These are phyloP conservation scores for Hemileia vastatrix DNA, from an alignment of 1,284 basidiomycete species.

Conservation along the genomic window DNA sequence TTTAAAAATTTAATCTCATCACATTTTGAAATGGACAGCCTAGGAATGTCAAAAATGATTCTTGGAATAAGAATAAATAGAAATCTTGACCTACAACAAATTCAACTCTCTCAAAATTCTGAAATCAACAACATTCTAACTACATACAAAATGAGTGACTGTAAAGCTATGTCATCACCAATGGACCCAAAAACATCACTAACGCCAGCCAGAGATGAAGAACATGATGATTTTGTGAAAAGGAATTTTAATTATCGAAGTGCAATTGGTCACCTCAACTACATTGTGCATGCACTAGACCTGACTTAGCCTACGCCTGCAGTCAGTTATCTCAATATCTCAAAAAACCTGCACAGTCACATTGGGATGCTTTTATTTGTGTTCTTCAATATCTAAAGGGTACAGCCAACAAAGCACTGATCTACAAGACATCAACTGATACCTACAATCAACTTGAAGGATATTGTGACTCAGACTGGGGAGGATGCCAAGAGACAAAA, in stretches of 20 bases:
- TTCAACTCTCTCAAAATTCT: background rate
- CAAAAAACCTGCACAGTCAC: background rate
- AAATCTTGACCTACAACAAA: background rate
- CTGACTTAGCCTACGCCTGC: conserved; percentile 1
- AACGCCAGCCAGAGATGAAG: background rate
- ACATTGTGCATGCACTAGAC: background rate
- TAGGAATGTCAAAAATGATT: background rate
- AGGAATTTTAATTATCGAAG: background rate
- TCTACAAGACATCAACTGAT: no score
- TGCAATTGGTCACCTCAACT: conserved; percentile 1
- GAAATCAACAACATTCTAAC: background rate
- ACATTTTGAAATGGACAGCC: conserved; percentile 2
- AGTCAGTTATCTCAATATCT: conserved; percentile 6
- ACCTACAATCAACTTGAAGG: no score
- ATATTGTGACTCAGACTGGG: no score
- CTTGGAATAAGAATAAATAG: background rate
- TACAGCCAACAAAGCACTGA: background rate
- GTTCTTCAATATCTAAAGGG: conserved; percentile 3
- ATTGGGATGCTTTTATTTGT: conserved; percentile 2
- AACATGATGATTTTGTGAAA: background rate
- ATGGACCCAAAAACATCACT: no score
- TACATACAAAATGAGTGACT: background rate
- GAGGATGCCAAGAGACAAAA: no score
- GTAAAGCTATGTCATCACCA: background rate
- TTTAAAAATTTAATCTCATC: background rate